Evolutionary conservation across 78 protist species (phyloP).

Genomic region (Guillardia theta): DNA sequence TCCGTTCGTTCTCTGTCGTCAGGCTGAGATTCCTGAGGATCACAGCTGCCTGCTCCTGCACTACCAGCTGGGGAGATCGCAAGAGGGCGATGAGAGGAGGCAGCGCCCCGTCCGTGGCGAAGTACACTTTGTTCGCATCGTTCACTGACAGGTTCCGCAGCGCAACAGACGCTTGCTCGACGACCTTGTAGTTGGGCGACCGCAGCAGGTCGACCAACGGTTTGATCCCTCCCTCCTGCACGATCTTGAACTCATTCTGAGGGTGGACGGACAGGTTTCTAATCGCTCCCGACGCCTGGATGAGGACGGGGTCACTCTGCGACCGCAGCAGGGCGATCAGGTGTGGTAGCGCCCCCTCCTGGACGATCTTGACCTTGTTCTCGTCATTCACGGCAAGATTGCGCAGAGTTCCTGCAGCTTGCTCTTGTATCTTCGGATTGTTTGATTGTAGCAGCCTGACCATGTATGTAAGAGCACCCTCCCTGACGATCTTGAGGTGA

Average conservation of each 20-base stretch:
- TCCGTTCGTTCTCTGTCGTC: slow-evolving; percentile 11
- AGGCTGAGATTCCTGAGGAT: slow-evolving; percentile 37
- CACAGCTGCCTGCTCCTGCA: slow-evolving; percentile 45
- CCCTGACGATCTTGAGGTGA: slow-evolving; percentile 15
- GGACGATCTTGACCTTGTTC: slow-evolving; percentile 35
- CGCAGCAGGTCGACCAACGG: slow-evolving; percentile 43
- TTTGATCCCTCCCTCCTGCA: slow-evolving; percentile 39
- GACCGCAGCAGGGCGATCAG: background rate
- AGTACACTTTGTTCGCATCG: slow-evolving; percentile 35
- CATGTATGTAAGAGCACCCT: slow-evolving; percentile 21
- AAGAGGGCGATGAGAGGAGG: slow-evolving; percentile 13
- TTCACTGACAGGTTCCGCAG: slow-evolving; percentile 40
- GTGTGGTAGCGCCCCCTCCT: slow-evolving; percentile 31
- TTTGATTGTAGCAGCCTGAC: background rate
- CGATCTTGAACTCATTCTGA: slow-evolving; percentile 21
- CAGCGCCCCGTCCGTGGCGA: slow-evolving; percentile 38
- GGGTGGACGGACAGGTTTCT: slow-evolving; percentile 39
- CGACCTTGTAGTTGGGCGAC: slow-evolving; percentile 20
- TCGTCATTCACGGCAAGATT: slow-evolving; percentile 38
- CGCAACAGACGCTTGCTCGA: slow-evolving; percentile 19
- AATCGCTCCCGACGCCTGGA: background rate
- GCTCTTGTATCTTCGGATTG: slow-evolving; percentile 35
- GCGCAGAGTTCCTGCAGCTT: slow-evolving; percentile 27
- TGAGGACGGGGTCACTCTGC: background rate
- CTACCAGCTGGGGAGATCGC: slow-evolving; percentile 17